Percentiles rank a stretch among this genome's conserved stretches.
phyloP scores from a whole-genome alignment of 345 rosid genomes.

The Rhodamnia argentea region DNA sequence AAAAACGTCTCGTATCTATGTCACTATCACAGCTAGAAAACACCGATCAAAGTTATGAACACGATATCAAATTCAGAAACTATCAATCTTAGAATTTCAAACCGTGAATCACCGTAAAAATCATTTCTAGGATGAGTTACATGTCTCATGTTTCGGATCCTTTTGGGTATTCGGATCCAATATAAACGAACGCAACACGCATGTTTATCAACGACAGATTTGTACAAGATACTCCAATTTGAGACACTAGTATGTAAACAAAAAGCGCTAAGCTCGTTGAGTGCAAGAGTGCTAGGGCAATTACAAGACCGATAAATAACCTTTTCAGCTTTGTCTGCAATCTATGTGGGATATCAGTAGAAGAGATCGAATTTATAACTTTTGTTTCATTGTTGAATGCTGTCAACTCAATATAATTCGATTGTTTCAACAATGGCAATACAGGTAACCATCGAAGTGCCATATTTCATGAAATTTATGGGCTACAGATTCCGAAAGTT shows the following conservation, averaged over 20 bases:
- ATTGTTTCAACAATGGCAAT: not conserved
- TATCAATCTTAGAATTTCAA: not conserved
- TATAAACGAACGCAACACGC: not conserved
- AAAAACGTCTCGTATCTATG: too few species aligned
- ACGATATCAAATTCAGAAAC: not conserved
- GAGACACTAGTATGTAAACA: not conserved
- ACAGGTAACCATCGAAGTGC: not conserved
- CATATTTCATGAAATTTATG: not conserved
- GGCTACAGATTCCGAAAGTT: not conserved
- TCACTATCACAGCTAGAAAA: not conserved
- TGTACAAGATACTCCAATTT: not conserved
- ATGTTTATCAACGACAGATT: not conserved
- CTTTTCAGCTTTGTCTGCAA: too few species aligned
- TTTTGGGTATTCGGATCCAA: not conserved
- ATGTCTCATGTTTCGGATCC: not conserved
- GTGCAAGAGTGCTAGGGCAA: not conserved
- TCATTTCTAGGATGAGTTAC: not conserved
- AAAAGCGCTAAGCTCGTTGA: not conserved
- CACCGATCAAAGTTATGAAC: not conserved
- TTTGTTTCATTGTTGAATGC: not conserved
- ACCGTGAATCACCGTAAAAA: not conserved
- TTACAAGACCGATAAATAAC: not conserved
- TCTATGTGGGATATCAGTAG: too few species aligned
- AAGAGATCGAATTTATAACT: not conserved
- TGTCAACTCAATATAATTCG: not conserved